Base-by-base conservation (phyloP, 306 rosid species). In the Ormosia semicastrata region DNA sequence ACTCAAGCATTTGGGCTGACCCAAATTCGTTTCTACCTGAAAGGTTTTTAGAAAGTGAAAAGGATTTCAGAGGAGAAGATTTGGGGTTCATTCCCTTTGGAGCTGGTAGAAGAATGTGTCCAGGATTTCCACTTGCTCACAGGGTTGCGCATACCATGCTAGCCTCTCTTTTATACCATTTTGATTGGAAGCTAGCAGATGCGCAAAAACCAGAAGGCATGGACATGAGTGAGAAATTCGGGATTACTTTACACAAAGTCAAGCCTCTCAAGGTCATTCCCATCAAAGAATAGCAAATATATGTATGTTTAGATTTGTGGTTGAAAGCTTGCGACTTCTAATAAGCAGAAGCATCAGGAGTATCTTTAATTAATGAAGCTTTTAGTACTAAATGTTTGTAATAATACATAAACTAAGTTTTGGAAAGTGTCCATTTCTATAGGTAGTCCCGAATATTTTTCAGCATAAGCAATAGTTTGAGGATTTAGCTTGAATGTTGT, bases 21-120 rank as follows among this genome's bases (percentile, higher is more conserved):
- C 85, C 85, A 56, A 14, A 69, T 46, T 5, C 5, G 34, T 85
- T 85, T 71, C 0, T 58, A n/a, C 88, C 85, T 2, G 88, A 85
- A 46, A 81, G 88, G 50, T 85, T 81, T 63, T 10, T 85, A 0
- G 71, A 47, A 4, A 62, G 32, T 13, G 79, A 57, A 2, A 18
- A 30, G 17, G 85, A 54, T 52, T 70, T 67, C 2, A 76, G 18
- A 53, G 85, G 76, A 6, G 34, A 71, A 1, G 82, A 85, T 56
- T 63, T 53, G n/a, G 85, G 65, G 29, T 74, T 58, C 15, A 59
- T 85, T 24, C 85, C 85, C 1, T 85, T 85, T 81, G 86, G 88
- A 2, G 56, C 71, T 15, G 88, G 88, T 2, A 85, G 88, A 60
- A 81, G 88, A 69, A 65, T 76, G 66, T 85, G 85, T n/a, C 88